Base-by-base conservation (phyloP, 139 green algal species). In the Closterium sp. region DNA sequence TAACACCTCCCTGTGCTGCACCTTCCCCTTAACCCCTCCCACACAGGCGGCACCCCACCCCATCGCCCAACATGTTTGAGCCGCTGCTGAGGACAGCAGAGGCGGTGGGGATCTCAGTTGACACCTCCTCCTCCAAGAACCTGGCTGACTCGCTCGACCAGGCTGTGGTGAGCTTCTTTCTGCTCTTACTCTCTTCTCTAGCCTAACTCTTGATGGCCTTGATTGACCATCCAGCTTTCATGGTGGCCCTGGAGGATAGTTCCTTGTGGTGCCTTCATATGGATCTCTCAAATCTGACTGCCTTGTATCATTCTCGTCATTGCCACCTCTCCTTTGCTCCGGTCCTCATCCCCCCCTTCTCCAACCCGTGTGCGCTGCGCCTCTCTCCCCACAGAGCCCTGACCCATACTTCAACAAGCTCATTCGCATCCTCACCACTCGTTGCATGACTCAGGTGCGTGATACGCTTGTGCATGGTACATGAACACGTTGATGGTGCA, bases 371-470 rank as follows among this genome's bases (percentile, higher is more conserved):
- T 55, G 36, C 36, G 4, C 36, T 6, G 4, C 36, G 6, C 84
- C 84, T 87, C 85, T 76, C 86, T 12, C 86, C 33, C 8, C 30
- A 31, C 90, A 94, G 91, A 35, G 43, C 0, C 94, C 95, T 4
- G 98, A 99, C 95, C 91, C 95, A 12, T 99, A 98, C 96, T 99
- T 99, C 96, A 99, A 99, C 96, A 98, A 97, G 90, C 94, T 99
- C 9, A 94, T 99, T 35, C 96, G 98, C 85, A 99, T 99, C 95
- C 97, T 99, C 96, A 96, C 97, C 76, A 99, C 98, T 6, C 96
- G 98, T 34, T 99, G 98, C 97, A 99, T 99, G 97, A 98, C 96
- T 28, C 96, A 98, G 91, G 91, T 94, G 33, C 12, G 30, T 21
- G 7, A 33, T 34, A 76, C 55, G 25, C 5, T 16, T 19, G 36